Evolutionary conservation across 148 eudicot genomes (phyloP).

Genomic region (Vaccinium darrowii): DNA sequence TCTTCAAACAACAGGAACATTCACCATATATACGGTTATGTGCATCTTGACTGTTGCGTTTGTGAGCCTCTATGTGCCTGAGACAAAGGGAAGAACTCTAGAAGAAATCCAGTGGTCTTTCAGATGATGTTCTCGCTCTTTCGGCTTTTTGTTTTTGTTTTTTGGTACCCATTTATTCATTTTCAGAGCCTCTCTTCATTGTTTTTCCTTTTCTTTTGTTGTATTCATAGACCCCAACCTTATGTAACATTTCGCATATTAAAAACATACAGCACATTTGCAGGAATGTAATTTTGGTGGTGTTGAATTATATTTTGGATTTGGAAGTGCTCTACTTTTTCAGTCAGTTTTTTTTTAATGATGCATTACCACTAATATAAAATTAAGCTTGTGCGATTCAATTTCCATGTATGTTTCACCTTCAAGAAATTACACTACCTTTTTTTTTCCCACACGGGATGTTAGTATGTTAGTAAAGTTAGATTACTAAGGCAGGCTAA

Average conservation of each 20-base stretch:
- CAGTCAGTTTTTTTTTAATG: neutral
- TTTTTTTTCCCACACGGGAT: too few relatives aligned
- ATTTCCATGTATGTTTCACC: neutral
- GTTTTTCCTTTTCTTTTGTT: neutral
- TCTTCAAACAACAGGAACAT: slow-evolving; percentile 38
- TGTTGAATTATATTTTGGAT: slow-evolving; percentile 6
- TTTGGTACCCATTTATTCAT: neutral
- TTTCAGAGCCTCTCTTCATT: neutral
- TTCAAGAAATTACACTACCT: neutral
- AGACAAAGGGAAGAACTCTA: slow-evolving; percentile 52
- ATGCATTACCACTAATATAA: neutral
- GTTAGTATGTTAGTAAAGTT: too few relatives aligned
- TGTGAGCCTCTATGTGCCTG: slow-evolving; percentile 42
- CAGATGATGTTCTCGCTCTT: slow-evolving; percentile 25
- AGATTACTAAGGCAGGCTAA: too few relatives aligned
- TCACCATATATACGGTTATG: slow-evolving; percentile 39
- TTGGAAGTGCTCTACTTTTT: neutral
- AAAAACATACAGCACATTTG: neutral
- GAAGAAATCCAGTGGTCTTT: slow-evolving; percentile 60
- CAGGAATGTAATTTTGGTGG: neutral
- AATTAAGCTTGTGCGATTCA: neutral
- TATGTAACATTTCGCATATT: neutral
- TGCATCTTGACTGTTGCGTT: slow-evolving; percentile 36
- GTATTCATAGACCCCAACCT: neutral
- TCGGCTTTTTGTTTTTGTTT: neutral